Percentiles rank a stretch among this genome's conserved stretches.
phyloP scores from a whole-genome alignment of 78 protist species.

The Chrysochromulina tobinii region DNA sequence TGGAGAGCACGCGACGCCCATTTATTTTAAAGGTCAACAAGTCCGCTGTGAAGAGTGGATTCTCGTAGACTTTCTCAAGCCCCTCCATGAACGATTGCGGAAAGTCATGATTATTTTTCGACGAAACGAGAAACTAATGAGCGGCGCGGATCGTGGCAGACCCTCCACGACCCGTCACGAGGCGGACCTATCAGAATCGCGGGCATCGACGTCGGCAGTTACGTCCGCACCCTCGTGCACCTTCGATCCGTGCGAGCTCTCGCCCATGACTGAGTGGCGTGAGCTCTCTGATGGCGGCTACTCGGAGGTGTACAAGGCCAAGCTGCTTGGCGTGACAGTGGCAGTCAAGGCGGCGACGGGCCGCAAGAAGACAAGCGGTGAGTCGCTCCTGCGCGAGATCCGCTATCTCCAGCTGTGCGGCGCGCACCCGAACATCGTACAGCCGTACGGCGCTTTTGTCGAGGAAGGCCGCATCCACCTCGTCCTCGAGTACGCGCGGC shows the following conservation, averaged over 20 bases:
- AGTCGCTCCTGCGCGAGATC: conserved; percentile 7
- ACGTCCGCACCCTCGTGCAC: not conserved
- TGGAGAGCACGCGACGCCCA: too few species aligned
- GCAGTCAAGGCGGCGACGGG: conserved; percentile 6
- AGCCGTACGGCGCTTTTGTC: not conserved
- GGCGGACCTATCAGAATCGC: too few species aligned
- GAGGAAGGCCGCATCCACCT: not conserved
- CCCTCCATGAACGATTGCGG: too few species aligned
- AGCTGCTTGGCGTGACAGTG: not conserved
- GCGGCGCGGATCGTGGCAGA: too few species aligned
- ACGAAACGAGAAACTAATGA: too few species aligned
- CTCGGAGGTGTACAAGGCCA: conserved; percentile 15
- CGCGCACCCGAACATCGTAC: not conserved
- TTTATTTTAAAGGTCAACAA: too few species aligned
- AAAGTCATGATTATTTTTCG: too few species aligned
- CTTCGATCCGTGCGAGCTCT: not conserved
- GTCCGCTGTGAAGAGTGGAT: too few species aligned
- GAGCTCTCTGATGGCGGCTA: not conserved
- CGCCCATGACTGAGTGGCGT: not conserved
- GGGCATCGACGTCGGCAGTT: too few species aligned
- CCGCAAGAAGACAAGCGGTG: conserved; percentile 8
- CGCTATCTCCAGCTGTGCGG: not conserved
- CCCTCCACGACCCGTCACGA: too few species aligned
- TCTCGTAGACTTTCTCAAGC: too few species aligned
- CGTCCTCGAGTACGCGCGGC: not conserved